A percentile compares a stretch with the other conserved stretches of the same genome.
These are phyloP conservation scores for Pouteria campechiana DNA, from an alignment of 179 eudicot genomes.

Conservation along the genomic window DNA sequence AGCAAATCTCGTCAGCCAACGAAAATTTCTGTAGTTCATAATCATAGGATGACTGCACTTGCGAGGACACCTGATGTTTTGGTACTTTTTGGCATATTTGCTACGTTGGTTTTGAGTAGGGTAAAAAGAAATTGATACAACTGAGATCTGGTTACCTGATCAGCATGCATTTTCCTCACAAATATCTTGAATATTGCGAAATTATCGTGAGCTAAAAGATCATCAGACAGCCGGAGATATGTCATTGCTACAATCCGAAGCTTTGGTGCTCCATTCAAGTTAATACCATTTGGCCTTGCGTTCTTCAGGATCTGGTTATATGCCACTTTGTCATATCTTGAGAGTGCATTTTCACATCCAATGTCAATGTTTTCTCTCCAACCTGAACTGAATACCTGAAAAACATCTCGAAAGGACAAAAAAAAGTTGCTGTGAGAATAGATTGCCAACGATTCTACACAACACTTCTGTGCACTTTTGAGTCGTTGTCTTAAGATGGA, in stretches of 20 bases:
- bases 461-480: no score
- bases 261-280: slow-evolving; percentile 30
- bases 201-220: slow-evolving; percentile 30
- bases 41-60: no score
- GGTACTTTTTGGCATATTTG: no score
- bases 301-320: slow-evolving; percentile 64
- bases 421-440: no score
- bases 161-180: slow-evolving; percentile 77
- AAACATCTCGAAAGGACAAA: no score
- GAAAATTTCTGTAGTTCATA: no score
- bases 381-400: slow-evolving; percentile 59
- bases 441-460: no score
- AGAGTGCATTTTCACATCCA: slow-evolving; percentile 79
- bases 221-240: slow-evolving; percentile 62
- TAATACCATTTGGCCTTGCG: slow-evolving; percentile 61
- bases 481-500: no score
- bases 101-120: no score
- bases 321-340: slow-evolving; percentile 55
- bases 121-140: background rate
- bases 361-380: slow-evolving; percentile 55
- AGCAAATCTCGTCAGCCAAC: no score
- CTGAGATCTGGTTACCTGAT: slow-evolving; percentile 27
- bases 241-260: slow-evolving; percentile 50
- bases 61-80: no score
- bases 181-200: slow-evolving; percentile 45